Base-by-base conservation (phyloP, 179 eudicot genomes). In the Nepenthes alata region DNA sequence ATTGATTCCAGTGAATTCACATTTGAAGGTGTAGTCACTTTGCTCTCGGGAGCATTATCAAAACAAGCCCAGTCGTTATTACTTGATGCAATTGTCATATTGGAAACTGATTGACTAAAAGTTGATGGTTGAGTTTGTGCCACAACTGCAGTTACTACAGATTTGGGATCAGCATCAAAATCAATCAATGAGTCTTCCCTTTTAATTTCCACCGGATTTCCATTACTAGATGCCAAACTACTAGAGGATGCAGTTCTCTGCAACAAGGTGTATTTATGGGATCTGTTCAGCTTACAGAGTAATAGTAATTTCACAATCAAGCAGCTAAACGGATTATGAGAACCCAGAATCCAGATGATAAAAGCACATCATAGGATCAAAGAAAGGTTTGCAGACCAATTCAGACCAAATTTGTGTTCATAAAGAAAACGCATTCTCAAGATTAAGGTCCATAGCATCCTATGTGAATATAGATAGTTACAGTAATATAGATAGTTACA, bases 11-110 rank as follows among this genome's bases (percentile, higher is more conserved):
- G 65, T 47, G 88, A 55, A 70, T 77, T 83, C 4, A 65, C 58
- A 69, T 47, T 80, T 35, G 83, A 69, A 62, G 89, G 77, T 64
- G 83, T 72, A 64, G 83, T 57, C 35, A 59, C 74, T 67, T 83
- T 85, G 38, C 57, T 69, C 60, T 74, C 82, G 0, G 76, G 35
- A 49, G 72, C 69, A 55, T 83, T 77, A 77, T 87, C 97, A 73
- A 94, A 94, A 75, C 78, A 81, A 38, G 99, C 99, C 99, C 99
- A 94, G 72, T 94, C 78, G 68, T 85, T 83, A 65, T 70, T 70
- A 60, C 35, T 65, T 35, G 89, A 66, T 69, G 81, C 53, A 70
- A 72, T 67, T 59, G 83, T 72, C 62, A 75, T 64, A 64, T 77
- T 84, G 13, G 59, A 34, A 57, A 58, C 75, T 5, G 86, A 49